Evolutionary conservation across 805 yeast species (phyloP), one percentile per base, ranked within the genome.

Genomic region (Cyberlindnera sargentensis): DNA sequence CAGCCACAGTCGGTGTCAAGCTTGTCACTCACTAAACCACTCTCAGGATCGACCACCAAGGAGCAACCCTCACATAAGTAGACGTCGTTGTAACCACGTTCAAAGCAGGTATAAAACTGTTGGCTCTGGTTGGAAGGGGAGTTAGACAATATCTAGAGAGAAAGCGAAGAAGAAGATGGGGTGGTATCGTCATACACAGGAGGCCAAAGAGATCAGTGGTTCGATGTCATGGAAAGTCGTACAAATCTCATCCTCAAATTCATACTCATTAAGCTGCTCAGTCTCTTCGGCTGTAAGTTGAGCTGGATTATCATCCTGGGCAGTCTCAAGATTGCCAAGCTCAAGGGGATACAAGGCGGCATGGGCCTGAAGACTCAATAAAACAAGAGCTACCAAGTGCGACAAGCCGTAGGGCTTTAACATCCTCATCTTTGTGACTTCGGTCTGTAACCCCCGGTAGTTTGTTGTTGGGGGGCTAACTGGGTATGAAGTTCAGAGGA

Each of bases 1-100:
- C 36, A 34, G 9, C 20, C 20, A 34, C 36, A 34, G 7, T 34
- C 36, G 7, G 25, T 9, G 20, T 34, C 36, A 6, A 32, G 34
- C 9, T 41, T 40, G 4, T 36, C 39, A 31, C 32, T 15, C 24
- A 15, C 20, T 15, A 15, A 15, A 15, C 20, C 20, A 15, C 20
- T 15, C 20, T 15, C 20, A 15, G 20, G 20, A 15, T 37, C 43
- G 20, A 10, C 10, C 10, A 29, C 3, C 15, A 4, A 2, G 26
- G 57, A 52, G 34, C 60, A 55, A 3, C 61, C 61, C 38, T 57
- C 61, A 40, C 60, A 55, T 30, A 57, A 36, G 29, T 44, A 55
- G 8, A 37, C 27, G 39, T 57, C 60, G 8, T 46, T 38, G 34
- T 41, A 55, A 5, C 61, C 60, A 39, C 46, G 40, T 20, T 44